Evolutionary conservation across 129 eudicot species (phyloP).

Genomic region (Dittrichia graveolens): DNA sequence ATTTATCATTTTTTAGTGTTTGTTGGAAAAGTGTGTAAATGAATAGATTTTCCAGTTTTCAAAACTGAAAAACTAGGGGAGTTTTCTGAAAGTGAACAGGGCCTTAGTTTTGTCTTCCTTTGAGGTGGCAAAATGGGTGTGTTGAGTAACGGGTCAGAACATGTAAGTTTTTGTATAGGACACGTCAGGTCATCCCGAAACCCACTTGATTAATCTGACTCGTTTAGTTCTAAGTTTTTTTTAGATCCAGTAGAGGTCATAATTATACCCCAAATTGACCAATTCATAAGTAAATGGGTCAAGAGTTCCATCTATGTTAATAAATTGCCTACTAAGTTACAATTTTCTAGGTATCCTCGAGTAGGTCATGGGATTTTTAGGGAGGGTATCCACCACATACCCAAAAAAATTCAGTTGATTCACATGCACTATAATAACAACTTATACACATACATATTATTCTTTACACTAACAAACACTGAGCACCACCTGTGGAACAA

Average conservation of each 20-base stretch:
- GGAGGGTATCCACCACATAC: not conserved
- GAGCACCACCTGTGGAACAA: not conserved
- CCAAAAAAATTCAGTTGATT: not conserved
- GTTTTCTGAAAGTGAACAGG: too few species aligned
- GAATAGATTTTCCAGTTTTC: too few species aligned
- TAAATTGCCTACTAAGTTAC: not conserved
- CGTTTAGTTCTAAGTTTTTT: not conserved
- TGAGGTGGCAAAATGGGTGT: not conserved
- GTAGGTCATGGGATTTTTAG: too few species aligned
- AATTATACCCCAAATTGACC: not conserved
- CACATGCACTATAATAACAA: not conserved
- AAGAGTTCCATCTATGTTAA: not conserved
- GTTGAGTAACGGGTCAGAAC: slow-evolving; percentile 7
- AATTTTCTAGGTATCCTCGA: not conserved
- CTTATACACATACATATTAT: not conserved
- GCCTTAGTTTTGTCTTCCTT: not conserved
- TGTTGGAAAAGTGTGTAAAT: too few species aligned
- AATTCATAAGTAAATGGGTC: not conserved
- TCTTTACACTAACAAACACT: not conserved
- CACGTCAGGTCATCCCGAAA: not conserved
- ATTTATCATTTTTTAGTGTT: too few species aligned
- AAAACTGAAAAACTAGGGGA: too few species aligned
- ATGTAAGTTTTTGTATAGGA: too few species aligned
- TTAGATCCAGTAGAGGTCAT: not conserved
- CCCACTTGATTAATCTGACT: not conserved